Base-by-base conservation (phyloP, 345 rosid species). In the Barbarea vulgaris region DNA sequence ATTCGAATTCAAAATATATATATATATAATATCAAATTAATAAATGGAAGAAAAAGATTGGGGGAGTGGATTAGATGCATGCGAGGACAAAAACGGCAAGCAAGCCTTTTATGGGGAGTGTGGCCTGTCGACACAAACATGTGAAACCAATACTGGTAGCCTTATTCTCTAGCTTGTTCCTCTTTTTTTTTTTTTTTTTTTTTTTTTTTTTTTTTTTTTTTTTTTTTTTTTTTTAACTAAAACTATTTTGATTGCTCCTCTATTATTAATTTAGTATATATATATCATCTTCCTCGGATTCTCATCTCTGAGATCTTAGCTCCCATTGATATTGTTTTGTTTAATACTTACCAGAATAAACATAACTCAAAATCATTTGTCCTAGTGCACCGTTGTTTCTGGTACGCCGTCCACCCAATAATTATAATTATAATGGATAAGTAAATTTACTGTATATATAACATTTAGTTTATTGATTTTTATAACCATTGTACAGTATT, bases 71-170 rank as follows among this genome's bases (percentile, higher is more conserved):
- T 41, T 69, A 52, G 50, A 70, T 69, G 47, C 50, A 76, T 76
- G 7, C 41, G 28, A 69, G 24, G 75, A 76, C 80, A 76, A 62
- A 76, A 53, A 62, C 25, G 18, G 50, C 39, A 77, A 70, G 71
- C 64, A 76, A 70, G 53, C 5, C 55, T 67, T 75, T 75, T 18
- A 58, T 47, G 69, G 73, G 52, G 61, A 51, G 69, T 67, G 79
- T 60, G 74, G 69, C 75, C 18, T 77, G 60, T 77, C 76, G 76
- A 70, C 80, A 77, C 72, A 36, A 55, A 70, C 76, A 77, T 65
- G 80, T 77, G 80, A 70, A 77, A 56, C 76, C 76, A 54, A 77
- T 77, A 69, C 60, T 69, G 8, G 25, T 48, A 70, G 67, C 76
- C 76, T 63, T 77, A 64, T 64, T 77, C 76, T 77, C 76, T 64